Percentiles rank a stretch among this genome's conserved stretches.
phyloP scores from a whole-genome alignment of 2,329 filamentous ascomycete genomes.

The Metarhizium sp. region DNA sequence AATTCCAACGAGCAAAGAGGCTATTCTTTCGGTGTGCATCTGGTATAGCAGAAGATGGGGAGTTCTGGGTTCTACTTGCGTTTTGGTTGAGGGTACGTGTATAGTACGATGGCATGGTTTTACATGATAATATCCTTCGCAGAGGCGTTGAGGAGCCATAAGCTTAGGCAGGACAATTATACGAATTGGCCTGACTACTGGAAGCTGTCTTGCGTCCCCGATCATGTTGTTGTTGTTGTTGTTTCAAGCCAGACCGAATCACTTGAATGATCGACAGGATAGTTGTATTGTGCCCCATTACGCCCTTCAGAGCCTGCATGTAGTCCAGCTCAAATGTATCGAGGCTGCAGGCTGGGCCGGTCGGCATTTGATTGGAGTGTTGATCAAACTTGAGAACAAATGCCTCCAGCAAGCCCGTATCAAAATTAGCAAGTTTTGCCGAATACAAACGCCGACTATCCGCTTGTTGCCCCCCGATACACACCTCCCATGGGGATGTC shows the following conservation, averaged over 20 bases:
- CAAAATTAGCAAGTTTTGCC: not conserved
- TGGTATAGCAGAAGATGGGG: not conserved
- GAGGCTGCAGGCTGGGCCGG: no score
- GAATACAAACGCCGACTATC: not conserved
- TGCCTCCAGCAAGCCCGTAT: not conserved
- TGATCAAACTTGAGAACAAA: no score
- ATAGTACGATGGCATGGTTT: slow-evolving; percentile 4
- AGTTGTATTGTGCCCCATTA: not conserved
- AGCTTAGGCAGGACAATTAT: not conserved
- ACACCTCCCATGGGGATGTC: not conserved
- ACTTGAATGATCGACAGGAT: not conserved
- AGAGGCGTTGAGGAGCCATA: slow-evolving; percentile 8
- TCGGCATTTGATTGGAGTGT: no score
- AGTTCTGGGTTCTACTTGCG: not conserved
- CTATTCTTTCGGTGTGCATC: not conserved
- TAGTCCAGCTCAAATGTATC: not conserved
- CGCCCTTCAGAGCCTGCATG: not conserved
- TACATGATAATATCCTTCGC: slow-evolving; percentile 7
- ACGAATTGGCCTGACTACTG: not conserved
- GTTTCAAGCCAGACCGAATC: not conserved
- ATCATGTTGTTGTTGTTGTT: not conserved
- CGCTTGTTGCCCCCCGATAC: not conserved
- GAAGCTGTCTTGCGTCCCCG: not conserved
- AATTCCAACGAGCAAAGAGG: not conserved
- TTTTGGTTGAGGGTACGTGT: not conserved